These are phyloP conservation scores for Paramecium bursaria DNA, from an alignment of 73 alveolate genomes.

Conservation along the genomic window DNA sequence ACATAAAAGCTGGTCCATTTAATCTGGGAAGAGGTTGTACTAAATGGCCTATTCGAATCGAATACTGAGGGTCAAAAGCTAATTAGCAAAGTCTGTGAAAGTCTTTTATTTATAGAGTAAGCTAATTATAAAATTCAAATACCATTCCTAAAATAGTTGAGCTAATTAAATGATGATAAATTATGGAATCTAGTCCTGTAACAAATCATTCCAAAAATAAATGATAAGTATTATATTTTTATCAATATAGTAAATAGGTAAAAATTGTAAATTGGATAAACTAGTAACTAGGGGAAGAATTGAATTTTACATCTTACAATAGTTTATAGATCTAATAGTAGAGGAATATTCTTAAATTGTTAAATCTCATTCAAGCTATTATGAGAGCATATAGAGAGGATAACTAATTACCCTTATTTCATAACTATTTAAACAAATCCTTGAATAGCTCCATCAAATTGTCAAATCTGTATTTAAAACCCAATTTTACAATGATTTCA, in stretches of 20 bases:
- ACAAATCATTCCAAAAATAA: constrained; percentile 33
- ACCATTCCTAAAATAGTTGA: constrained; percentile 5
- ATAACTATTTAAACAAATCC: neutral
- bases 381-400: neutral
- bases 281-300: neutral
- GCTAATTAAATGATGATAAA: constrained; percentile 34
- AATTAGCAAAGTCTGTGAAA: constrained; percentile 37
- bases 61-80: constrained; percentile 23
- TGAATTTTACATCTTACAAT: constrained; percentile 5
- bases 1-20: constrained; percentile 8
- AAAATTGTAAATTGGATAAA: constrained; percentile 27
- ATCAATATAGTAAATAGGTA: neutral
- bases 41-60: constrained; percentile 19
- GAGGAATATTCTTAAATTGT: constrained; percentile 5
- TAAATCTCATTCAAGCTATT: neutral
- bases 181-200: constrained; percentile 41
- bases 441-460: neutral
- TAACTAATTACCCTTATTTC: constrained; percentile 17
- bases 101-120: constrained; percentile 29
- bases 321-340: neutral
- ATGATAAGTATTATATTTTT: neutral
- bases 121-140: constrained; percentile 22
- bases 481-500: neutral
- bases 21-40: constrained; percentile 11
- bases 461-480: neutral